Conservation (phyloP, 306 rosid genomes). For the Pyrus communis region DNA sequence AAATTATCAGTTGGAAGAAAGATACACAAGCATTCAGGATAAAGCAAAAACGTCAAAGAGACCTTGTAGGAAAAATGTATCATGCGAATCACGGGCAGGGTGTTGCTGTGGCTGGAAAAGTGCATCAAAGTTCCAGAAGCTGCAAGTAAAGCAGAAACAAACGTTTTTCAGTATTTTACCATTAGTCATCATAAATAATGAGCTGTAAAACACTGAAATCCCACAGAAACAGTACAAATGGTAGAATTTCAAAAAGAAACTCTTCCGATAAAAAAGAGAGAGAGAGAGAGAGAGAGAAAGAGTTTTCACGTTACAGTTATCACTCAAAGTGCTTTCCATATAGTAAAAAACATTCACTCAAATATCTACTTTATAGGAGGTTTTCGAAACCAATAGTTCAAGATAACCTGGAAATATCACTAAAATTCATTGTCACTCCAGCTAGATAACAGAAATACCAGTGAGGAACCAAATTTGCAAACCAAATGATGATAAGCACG, state of each 20-base stretch:
- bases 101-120: constrained; percentile 99
- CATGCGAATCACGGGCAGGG: constrained; percentile 98
- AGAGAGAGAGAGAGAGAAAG: neutral
- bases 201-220: neutral
- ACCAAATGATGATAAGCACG: too few relatives aligned
- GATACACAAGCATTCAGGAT: constrained; percentile 4
- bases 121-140: constrained; percentile 93
- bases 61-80: constrained; percentile 81
- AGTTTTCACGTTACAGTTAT: neutral
- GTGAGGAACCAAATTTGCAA: neutral
- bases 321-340: neutral
- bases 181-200: neutral
- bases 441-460: neutral
- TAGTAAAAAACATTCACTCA: neutral
- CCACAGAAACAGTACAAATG: neutral
- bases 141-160: constrained; percentile 27
- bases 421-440: neutral
- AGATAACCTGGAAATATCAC: neutral
- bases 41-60: constrained; percentile 2
- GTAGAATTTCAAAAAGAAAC: neutral
- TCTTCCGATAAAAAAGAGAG: neutral
- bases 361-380: neutral
- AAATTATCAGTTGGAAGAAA: constrained; percentile 15
- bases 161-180: neutral
- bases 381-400: neutral